phyloP scores from a whole-genome alignment of 805 yeast species.

The Priceomyces carsonii region DNA sequence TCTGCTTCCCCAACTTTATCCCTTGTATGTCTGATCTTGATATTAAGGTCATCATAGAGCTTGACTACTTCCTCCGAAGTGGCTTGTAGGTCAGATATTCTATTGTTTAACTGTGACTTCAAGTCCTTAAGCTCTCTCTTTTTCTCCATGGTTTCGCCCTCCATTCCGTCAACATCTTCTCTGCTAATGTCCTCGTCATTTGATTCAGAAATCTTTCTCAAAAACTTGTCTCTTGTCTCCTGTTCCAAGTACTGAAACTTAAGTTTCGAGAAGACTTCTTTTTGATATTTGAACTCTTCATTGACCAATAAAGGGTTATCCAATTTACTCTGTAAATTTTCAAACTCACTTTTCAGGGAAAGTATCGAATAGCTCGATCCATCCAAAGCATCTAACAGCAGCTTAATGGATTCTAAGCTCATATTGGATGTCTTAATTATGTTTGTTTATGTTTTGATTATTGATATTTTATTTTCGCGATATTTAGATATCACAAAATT shows the following conservation, averaged over 20 bases:
- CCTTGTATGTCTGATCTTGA: constrained; percentile 26
- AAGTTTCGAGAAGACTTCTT: constrained; percentile 50
- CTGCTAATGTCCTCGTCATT: constrained; percentile 14
- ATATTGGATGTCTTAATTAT: too few relatives aligned
- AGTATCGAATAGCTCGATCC: constrained; percentile 4
- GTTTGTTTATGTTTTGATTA: too few relatives aligned
- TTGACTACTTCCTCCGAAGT: constrained; percentile 26
- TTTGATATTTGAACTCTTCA: constrained; percentile 36
- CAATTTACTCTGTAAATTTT: constrained; percentile 11
- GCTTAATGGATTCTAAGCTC: too few relatives aligned
- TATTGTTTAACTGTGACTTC: constrained; percentile 24
- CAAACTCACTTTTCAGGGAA: constrained; percentile 17
- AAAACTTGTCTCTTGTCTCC: constrained; percentile 68
- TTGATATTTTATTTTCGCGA: too few relatives aligned
- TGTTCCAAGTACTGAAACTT: constrained; percentile 70
- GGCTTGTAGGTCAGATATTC: constrained; percentile 28
- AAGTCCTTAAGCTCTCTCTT: constrained; percentile 24
- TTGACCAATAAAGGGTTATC: constrained; percentile 31
- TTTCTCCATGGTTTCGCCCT: constrained; percentile 18
- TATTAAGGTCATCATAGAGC: constrained; percentile 23
- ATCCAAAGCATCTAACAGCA: not conserved
- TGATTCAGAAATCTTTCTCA: constrained; percentile 45
- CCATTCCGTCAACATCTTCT: constrained; percentile 21
- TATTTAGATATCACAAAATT: too few relatives aligned
- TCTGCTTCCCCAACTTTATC: constrained; percentile 23